These are phyloP conservation scores for Aureobasidium sp. DNA, from an alignment of 2,329 filamentous ascomycete genomes.

Conservation along the genomic window DNA sequence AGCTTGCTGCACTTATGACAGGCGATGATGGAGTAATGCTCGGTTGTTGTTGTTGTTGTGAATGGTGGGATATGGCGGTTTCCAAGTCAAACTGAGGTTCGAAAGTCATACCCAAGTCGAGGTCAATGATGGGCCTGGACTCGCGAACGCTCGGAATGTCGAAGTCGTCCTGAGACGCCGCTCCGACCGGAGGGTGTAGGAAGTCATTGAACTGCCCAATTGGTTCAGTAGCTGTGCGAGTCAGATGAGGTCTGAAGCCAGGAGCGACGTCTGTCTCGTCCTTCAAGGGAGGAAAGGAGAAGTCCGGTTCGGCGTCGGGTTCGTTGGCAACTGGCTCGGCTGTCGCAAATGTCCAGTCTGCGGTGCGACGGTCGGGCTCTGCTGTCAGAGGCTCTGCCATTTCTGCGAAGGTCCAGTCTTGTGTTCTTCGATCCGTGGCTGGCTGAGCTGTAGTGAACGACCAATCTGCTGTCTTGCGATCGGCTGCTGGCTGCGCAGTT, in stretches of 20 bases:
- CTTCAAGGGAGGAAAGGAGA: constrained; percentile 10
- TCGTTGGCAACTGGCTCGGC: constrained; percentile 17
- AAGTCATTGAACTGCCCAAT: constrained; percentile 31
- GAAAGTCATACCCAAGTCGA: constrained; percentile 27
- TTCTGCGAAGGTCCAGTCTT: constrained; percentile 39
- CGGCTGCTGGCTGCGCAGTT: constrained; percentile 27
- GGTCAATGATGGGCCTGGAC: constrained; percentile 38
- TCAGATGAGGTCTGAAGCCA: constrained; percentile 31
- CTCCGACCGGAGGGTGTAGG: constrained; percentile 18
- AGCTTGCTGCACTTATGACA: constrained; percentile 18
- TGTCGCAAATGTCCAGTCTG: constrained; percentile 38
- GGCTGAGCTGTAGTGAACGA: constrained; percentile 40
- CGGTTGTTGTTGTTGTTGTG: constrained; percentile 30
- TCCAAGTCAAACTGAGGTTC: constrained; percentile 13
- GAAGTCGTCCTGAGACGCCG: constrained; percentile 17
- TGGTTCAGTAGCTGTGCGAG: constrained; percentile 34
- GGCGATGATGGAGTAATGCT: constrained; percentile 32
- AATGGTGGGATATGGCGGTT: constrained; percentile 3
- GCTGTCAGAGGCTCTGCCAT: constrained; percentile 27
- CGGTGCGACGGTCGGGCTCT: constrained; percentile 34
- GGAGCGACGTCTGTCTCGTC: constrained; percentile 21
- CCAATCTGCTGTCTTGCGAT: constrained; percentile 34
- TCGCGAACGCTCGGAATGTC: constrained; percentile 27
- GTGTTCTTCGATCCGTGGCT: constrained; percentile 31
- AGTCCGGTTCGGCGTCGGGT: constrained; percentile 16